Conservation (phyloP, 2,329 filamentous ascomycete species). For the Emericellopsis atlantica region DNA sequence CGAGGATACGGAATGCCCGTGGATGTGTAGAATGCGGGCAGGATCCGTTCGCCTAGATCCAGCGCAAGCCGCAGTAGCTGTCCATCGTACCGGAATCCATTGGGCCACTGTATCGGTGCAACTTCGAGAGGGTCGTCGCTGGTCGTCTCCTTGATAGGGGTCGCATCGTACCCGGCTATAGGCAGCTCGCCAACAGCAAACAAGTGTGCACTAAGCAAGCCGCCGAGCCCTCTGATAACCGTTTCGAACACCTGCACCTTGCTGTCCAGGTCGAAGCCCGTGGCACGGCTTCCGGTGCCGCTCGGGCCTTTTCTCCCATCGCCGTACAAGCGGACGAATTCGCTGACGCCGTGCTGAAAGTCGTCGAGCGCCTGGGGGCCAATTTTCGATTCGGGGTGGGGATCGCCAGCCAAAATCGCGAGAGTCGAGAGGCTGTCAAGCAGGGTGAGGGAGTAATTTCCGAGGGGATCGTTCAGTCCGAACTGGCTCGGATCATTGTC, state of each 20-base stretch:
- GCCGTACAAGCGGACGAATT: conserved; percentile 73
- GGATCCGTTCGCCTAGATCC: conserved; percentile 69
- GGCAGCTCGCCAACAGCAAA: conserved; percentile 88
- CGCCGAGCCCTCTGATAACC: conserved; percentile 85
- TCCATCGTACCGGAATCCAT: conserved; percentile 73
- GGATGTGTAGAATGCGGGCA: conserved; percentile 84
- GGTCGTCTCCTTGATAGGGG: conserved; percentile 8
- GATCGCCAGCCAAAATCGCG: conserved; percentile 75
- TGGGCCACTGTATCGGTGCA: conserved; percentile 55
- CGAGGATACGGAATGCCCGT: conserved; percentile 91
- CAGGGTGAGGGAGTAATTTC: conserved; percentile 91
- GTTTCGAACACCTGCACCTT: conserved; percentile 99
- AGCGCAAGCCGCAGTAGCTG: conserved; percentile 82
- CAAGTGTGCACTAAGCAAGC: conserved; percentile 81
- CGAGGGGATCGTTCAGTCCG: conserved; percentile 87
- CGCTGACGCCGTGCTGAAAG: conserved; percentile 70
- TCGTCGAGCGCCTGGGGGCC: conserved; percentile 43
- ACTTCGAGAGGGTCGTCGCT: conserved; percentile 31
- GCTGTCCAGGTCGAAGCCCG: conserved; percentile 88
- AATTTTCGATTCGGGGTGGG: conserved; percentile 24
- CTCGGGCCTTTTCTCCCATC: conserved; percentile 61
- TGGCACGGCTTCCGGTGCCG: conserved; percentile 58
- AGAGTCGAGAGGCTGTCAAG: conserved; percentile 93
- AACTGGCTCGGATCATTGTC: conserved; percentile 72
- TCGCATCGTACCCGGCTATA: conserved; percentile 63